Percentiles rank a stretch among this genome's conserved stretches.
These are phyloP conservation scores for Ramaria sp. DNA, from an alignment of 768 basidiomycete species.

Conservation along the genomic window DNA sequence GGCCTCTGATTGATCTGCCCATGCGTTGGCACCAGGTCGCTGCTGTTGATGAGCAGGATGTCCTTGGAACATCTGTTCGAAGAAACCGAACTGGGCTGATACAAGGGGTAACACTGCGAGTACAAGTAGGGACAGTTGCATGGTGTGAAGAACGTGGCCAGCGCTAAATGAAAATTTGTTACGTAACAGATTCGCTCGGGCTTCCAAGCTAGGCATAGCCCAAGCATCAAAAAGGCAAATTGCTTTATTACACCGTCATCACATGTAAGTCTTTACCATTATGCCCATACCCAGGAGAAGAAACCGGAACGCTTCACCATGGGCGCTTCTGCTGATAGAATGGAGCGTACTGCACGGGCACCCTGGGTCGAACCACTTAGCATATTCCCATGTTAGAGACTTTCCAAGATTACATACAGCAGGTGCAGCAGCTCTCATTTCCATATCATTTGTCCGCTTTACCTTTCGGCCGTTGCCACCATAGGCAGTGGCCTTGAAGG, in stretches of 20 bases:
- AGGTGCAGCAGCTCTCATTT: background rate
- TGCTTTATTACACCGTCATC: too few species aligned
- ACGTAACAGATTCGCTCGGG: too few species aligned
- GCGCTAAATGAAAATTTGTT: too few species aligned
- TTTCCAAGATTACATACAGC: conserved; percentile 13
- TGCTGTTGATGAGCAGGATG: conserved; percentile 48
- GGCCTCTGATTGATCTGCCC: conserved; percentile 53
- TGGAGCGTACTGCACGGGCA: conserved; percentile 30
- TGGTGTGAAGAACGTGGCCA: background rate
- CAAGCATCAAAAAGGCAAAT: too few species aligned
- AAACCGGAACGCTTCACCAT: conserved; percentile 1
- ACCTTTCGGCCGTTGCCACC: background rate
- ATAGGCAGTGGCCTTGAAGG: background rate
- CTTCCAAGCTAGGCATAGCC: too few species aligned
- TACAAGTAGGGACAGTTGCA: conserved; percentile 21
- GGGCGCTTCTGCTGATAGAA: conserved; percentile 11
- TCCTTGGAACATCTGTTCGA: conserved; percentile 62
- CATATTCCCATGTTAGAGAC: background rate
- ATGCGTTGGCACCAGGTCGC: conserved; percentile 47
- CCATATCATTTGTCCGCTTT: background rate
- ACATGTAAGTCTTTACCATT: background rate
- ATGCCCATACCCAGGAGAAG: conserved; percentile 7
- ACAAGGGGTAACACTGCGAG: conserved; percentile 24
- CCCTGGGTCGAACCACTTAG: conserved; percentile 19
- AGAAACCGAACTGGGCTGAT: conserved; percentile 68